These are phyloP conservation scores for Lagenidium giganteum DNA, from an alignment of 352 stramenopile genomes.

Conservation along the genomic window DNA sequence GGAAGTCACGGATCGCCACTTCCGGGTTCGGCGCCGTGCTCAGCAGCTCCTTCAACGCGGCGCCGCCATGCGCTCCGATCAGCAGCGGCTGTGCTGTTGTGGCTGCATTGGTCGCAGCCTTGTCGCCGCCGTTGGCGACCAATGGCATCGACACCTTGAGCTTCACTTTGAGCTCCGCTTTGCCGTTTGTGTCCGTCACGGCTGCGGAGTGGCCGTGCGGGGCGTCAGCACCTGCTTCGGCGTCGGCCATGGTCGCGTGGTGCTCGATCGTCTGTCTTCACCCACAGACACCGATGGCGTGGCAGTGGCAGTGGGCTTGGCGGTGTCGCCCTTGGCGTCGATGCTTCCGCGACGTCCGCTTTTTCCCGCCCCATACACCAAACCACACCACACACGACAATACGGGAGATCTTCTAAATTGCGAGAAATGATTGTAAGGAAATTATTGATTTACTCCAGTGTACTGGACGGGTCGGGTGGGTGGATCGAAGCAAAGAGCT, in stretches of 20 bases:
- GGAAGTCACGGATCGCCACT: conserved; percentile 78
- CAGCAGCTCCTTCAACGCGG: conserved; percentile 76
- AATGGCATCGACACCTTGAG: conserved; percentile 43
- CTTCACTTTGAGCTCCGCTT: conserved; percentile 71
- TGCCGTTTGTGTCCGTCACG: too few species aligned
- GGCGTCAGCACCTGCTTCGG: too few species aligned
- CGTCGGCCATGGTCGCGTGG: too few species aligned
- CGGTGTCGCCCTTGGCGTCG: too few species aligned
- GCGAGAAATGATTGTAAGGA: too few species aligned
- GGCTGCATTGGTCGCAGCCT: conserved; percentile 3
- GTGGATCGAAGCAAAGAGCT: too few species aligned
- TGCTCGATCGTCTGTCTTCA: too few species aligned
- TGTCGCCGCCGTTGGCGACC: conserved; percentile 16
- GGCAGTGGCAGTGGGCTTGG: too few species aligned
- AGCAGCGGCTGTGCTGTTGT: conserved; percentile 40
- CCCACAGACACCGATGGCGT: too few species aligned
- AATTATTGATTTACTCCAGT: conserved; percentile 1
- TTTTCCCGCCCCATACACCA: not conserved
- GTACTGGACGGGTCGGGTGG: not conserved
- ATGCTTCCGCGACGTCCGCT: not conserved
- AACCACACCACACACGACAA: conserved; percentile 3
- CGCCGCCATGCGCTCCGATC: conserved; percentile 65
- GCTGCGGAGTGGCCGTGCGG: too few species aligned
- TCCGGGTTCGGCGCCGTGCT: conserved; percentile 81
- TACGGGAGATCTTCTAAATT: too few species aligned